Conservation (phyloP, 2,329 filamentous ascomycete genomes). For the Pseudofabraea citricarpa region DNA sequence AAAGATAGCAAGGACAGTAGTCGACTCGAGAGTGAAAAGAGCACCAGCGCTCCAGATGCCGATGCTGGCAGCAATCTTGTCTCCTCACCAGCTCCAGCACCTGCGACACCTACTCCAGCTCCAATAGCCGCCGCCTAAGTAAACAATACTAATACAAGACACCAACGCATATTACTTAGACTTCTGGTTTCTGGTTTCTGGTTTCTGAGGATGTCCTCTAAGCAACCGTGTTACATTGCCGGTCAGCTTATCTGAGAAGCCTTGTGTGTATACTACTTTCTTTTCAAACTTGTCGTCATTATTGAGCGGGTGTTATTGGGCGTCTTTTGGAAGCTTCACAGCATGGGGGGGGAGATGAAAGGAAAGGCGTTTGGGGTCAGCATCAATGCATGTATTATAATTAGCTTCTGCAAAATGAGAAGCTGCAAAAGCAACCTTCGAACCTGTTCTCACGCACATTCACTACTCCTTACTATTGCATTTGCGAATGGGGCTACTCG, state of each 20-base stretch:
- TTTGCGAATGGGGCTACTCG: too few species aligned
- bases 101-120: conserved; percentile 7
- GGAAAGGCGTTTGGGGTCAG: neutral
- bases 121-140: conserved; percentile 11
- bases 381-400: conserved; percentile 4
- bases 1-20: conserved; percentile 55
- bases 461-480: neutral
- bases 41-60: conserved; percentile 52
- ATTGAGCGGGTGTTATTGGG: conserved; percentile 3
- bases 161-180: too few species aligned
- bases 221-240: too few species aligned
- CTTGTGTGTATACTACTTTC: conserved; percentile 1
- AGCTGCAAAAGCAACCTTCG: neutral
- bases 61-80: conserved; percentile 33
- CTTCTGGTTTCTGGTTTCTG: too few species aligned
- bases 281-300: neutral
- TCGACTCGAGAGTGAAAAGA: conserved; percentile 51
- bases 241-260: too few species aligned
- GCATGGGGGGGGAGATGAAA: neutral
- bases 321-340: conserved; percentile 6
- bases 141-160: neutral
- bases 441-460: neutral
- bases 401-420: too few species aligned
- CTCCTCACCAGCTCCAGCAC: conserved; percentile 45
- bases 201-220: too few species aligned